Percentiles rank a stretch among this genome's conserved stretches.
These are phyloP conservation scores for Citrus maxima DNA, from an alignment of 345 rosid genomes.

Conservation along the genomic window DNA sequence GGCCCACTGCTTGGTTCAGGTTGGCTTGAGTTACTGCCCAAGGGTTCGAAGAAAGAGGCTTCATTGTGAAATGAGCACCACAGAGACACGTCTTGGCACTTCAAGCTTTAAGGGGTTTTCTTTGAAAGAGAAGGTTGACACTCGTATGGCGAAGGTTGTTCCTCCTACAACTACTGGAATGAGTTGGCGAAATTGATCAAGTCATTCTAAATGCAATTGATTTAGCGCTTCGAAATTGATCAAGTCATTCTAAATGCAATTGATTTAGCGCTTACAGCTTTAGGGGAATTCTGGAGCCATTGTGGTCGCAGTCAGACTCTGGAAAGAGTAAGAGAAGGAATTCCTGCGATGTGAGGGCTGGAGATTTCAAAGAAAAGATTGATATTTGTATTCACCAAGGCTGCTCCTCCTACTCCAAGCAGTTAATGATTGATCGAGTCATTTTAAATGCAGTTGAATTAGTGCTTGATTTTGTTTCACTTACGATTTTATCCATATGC, in stretches of 20 bases:
- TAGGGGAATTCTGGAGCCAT: constrained; percentile 6
- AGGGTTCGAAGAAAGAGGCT: constrained; percentile 14
- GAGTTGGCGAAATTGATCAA: too few relatives aligned
- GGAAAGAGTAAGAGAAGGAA: not conserved
- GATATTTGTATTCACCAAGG: too few relatives aligned
- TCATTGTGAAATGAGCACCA: constrained; percentile 11
- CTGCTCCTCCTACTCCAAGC: too few relatives aligned
- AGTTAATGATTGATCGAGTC: too few relatives aligned
- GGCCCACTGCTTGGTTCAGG: constrained; percentile 16
- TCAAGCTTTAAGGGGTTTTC: not conserved
- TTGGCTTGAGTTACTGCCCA: constrained; percentile 9
- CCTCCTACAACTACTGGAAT: too few relatives aligned
- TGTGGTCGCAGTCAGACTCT: not conserved
- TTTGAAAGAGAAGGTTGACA: not conserved
- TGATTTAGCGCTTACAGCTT: not conserved
- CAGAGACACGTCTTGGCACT: not conserved
- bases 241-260: too few relatives aligned
- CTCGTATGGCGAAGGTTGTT: too few relatives aligned
- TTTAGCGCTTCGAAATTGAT: too few relatives aligned
- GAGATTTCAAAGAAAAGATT: not conserved
- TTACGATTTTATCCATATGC: too few relatives aligned
- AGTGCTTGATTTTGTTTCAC: too few relatives aligned
- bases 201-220: too few relatives aligned
- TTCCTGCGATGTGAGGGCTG: not conserved
- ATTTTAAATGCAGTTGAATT: too few relatives aligned